Evolutionary conservation across 2,329 filamentous ascomycete species (phyloP), one percentile per base, ranked within the genome.

Genomic region (Xylariaceae sp.): DNA sequence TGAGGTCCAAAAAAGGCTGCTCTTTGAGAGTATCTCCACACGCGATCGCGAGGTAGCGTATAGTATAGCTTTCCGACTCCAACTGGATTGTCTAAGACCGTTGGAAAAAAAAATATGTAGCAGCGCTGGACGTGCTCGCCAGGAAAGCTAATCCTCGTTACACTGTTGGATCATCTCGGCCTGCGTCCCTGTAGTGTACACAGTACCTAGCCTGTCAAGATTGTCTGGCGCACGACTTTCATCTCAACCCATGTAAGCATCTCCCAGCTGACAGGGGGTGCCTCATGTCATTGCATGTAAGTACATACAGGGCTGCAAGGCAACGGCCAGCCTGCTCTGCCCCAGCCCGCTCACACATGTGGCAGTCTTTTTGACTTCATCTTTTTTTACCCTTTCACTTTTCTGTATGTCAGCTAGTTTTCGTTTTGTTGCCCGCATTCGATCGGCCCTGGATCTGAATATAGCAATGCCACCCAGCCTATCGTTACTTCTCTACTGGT

Each of bases 391-490:
- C 30, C 32, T 29, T 48, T 40, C n/a, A 13, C 9, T 45, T 58
- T 50, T 40, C 39, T 50, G 39, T 50, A 42, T 51, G 53, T 57
- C 50, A 57, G 53, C 57, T 23, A 39, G 35, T 39, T 63, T 64
- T 39, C 62, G 52, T 53, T 50, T 53, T 50, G 59, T 56, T 64
- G 58, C 59, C 62, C 59, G 62, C 64, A 62, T 56, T 63, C 53
- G 60, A 62, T 67, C 62, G 62, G 61, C 60, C 64, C 59, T 64
- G 58, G 47, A 64, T 70, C 71, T 73, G 64, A 72, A 73, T 73
- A 72, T 73, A 73, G 72, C 70, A 73, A 71, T 72, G 71, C 64
- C 66, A 68, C 67, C 67, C 66, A 69, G 66, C 66, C 65, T 66
- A 64, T 62, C 58, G 62, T 67, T 66, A 62, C 58, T 62, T 69